A percentile compares a stretch with the other conserved stretches of the same genome.
Evolutionary conservation across 768 basidiomycete species (phyloP).

Genomic region (Pisolithus microcarpus): DNA sequence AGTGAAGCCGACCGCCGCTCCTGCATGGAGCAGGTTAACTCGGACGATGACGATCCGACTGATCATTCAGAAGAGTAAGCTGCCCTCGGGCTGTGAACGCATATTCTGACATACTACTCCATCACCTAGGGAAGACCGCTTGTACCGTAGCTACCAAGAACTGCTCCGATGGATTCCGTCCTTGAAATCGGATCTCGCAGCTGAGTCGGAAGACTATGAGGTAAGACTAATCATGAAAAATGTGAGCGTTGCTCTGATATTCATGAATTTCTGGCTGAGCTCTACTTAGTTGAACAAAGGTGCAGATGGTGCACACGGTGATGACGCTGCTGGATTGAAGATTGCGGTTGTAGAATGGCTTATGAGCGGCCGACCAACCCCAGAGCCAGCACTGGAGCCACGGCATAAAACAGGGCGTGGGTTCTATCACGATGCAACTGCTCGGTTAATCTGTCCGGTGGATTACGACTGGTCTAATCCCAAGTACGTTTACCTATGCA

Average conservation of each 20-base stretch:
- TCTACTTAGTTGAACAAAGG: neutral
- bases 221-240: neutral
- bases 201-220: neutral
- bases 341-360: too few species aligned
- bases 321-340: conserved; percentile 5
- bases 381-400: too few species aligned
- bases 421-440: too few species aligned
- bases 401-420: too few species aligned
- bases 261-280: neutral
- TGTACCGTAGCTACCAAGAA: neutral
- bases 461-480: too few species aligned
- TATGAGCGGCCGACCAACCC: too few species aligned
- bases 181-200: neutral
- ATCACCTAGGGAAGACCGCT: neutral
- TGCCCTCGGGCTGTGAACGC: too few species aligned
- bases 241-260: neutral
- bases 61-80: conserved; percentile 2
- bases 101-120: neutral
- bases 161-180: conserved; percentile 1
- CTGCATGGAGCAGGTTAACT: too few species aligned
- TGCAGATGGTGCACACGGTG: conserved; percentile 6
- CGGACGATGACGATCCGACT: neutral
- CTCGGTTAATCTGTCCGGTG: too few species aligned
- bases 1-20: too few species aligned
- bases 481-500: too few species aligned